Conservation (phyloP, 768 basidiomycete genomes). For the Royoungia palumana region DNA sequence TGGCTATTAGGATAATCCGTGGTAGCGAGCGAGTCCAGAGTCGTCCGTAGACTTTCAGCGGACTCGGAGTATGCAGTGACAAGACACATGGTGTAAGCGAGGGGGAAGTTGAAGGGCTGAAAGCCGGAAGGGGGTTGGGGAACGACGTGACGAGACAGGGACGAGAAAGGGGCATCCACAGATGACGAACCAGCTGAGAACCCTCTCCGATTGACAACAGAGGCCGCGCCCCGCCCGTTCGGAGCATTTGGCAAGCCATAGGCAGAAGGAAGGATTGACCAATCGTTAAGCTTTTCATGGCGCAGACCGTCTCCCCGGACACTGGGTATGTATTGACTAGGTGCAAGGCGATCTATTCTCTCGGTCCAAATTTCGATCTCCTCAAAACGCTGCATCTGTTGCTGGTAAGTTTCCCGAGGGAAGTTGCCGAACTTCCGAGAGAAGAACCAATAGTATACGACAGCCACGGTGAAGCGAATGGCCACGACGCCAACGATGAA, state of each 20-base stretch:
- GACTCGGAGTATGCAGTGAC: conserved; percentile 99
- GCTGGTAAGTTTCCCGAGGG: conserved; percentile 87
- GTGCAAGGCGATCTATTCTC: conserved; percentile 93
- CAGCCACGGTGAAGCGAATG: conserved; percentile 95
- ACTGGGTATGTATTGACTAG: conserved; percentile 86
- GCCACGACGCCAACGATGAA: conserved; percentile 97
- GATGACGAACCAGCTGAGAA: conserved; percentile 47
- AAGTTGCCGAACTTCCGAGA: conserved; percentile 93
- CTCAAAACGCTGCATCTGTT: conserved; percentile 83
- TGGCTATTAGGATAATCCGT: conserved; percentile 99
- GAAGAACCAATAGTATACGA: conserved; percentile 97
- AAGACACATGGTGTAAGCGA: conserved; percentile 90
- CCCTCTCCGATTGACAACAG: conserved; percentile 49
- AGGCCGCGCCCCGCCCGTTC: conserved; percentile 69
- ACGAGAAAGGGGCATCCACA: conserved; percentile 77
- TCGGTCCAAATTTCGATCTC: conserved; percentile 97
- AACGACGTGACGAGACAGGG: conserved; percentile 87
- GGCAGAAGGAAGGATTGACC: conserved; percentile 60
- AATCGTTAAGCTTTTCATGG: conserved; percentile 46
- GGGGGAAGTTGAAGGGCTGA: conserved; percentile 94
- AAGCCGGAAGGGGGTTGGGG: conserved; percentile 89
- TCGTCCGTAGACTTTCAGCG: conserved; percentile 92
- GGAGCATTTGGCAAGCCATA: conserved; percentile 69
- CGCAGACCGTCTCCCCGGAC: conserved; percentile 69
- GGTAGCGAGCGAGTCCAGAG: conserved; percentile 96